Base-by-base conservation (phyloP, 2,329 filamentous ascomycete genomes). In the Talaromyces islandicus region DNA sequence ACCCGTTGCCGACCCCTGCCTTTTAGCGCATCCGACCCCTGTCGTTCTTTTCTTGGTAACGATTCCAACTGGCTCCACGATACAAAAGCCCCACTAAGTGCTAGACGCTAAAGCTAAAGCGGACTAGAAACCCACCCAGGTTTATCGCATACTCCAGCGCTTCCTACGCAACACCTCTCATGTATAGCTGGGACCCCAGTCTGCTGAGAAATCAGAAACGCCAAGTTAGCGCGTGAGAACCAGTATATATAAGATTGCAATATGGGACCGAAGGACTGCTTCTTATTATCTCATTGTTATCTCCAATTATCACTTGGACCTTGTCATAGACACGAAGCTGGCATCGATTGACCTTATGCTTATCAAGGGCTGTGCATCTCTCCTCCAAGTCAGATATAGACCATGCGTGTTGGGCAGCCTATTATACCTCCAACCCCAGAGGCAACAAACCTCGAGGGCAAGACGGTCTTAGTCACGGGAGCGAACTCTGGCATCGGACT, bases 381-480 rank as follows among this genome's bases (percentile, higher is more conserved):
- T 54, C 46, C 27, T 17, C 29, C 27, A 17, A 55, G 11, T 25
- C 7, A 9, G 19, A 1, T 24, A 25, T 25, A 19, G 38, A 27
- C 46, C 11, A 60, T 60, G 25, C 25, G 6, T 27, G 6, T 27
- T 27, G 12, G 14, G 30, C 58, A 60, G n/a, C 24, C 53, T 4
- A 19, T 27, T 46, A 61, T 61, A 7, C 55, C 59, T 4, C 54
- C 38, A 17, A 19, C 54, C 0, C 59, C 59, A 6, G 17, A 51
- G 3, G 35, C 21, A 19, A 62, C 60, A 7, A 57, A 46, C 53
- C 62, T 68, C 12, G 64, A 70, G 1, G 70, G 72, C 0, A 69
- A 77, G 57, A 75, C 73, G 0, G 77, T 77, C 46, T 77, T 84
- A 48, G 69, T 84, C 17, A 83, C 81, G 0, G 82, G 82, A 1